Evolutionary conservation across 352 stramenopile genomes (phyloP), one percentile per base, ranked within the genome.

Genomic region (Pythium plurisporium): DNA sequence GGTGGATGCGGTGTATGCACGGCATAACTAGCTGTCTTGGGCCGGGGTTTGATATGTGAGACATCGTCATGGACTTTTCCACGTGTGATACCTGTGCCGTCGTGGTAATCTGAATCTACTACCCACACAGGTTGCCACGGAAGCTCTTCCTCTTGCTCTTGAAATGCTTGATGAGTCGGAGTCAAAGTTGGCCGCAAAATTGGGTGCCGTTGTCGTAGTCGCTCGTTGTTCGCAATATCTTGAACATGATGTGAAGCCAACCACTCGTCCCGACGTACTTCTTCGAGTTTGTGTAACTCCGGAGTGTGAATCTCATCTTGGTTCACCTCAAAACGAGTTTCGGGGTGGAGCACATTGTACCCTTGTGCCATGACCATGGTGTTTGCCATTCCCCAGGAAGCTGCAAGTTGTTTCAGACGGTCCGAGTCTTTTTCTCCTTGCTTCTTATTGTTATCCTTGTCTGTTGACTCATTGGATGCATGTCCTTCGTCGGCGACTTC

Each of bases 241-340:
- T 69, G 66, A 11, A 79, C 52, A 5, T 77, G 55, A 9, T 69
- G 38, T 2, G 73, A 86, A 17, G 69, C 34, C 38, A 84, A 59
- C 76, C 76, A 86, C 19, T 82, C 46, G 0, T 40, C 61, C 11
- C 72, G 64, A 20, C 70, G 57, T 14, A 50, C 23, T 4, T n/a
- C 29, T 30, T 59, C 52, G 2, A 59, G 31, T 9, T 27, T 6
- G 10, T 17, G 2, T 1, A 53, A 30, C 3, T 44, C 31, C 20
- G 29, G 15, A 38, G 12, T 26, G 15, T 40, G 5, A 3, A 1
- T 20, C 11, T 33, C 15, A 2, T 29, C 12, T 41, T 33, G 20
- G 22, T n/a, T n/a, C n/a, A n/a, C n/a, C n/a, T n/a, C n/a, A n/a
- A n/a, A n/a, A n/a, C n/a, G n/a, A n/a, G n/a, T n/a, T n/a, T n/a